Percentiles rank a stretch among this genome's conserved stretches.
These are phyloP conservation scores for Neonectria faginata DNA, from an alignment of 2,329 filamentous ascomycete genomes.

Conservation along the genomic window DNA sequence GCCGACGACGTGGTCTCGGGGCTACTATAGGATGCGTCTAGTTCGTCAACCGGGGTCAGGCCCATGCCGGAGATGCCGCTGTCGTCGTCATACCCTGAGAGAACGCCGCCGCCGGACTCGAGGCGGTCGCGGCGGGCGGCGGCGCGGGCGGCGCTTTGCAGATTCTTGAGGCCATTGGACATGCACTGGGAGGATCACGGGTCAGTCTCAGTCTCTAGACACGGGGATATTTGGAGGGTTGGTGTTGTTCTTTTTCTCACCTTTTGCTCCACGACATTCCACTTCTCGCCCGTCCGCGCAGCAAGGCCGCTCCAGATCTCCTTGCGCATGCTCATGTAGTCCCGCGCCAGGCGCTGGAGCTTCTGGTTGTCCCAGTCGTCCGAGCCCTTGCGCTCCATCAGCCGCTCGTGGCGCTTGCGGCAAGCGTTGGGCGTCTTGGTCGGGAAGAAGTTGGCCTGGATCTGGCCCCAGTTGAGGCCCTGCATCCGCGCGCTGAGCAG, in stretches of 20 bases:
- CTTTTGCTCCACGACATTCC: slow-evolving; percentile 76
- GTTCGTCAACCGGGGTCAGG: slow-evolving; percentile 69
- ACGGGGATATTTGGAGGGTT: too few relatives aligned
- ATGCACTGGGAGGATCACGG: slow-evolving; percentile 71
- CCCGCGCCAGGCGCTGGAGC: slow-evolving; percentile 78
- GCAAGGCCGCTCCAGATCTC: slow-evolving; percentile 86
- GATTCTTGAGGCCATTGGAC: slow-evolving; percentile 84
- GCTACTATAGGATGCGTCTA: slow-evolving; percentile 68
- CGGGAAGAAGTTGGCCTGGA: slow-evolving; percentile 80
- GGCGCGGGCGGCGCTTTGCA: slow-evolving; percentile 76
- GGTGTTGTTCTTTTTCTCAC: slow-evolving; percentile 51
- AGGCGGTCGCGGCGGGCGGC: slow-evolving; percentile 74
- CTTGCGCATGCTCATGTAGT: slow-evolving; percentile 83
- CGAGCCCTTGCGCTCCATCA: slow-evolving; percentile 80
- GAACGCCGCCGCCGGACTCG: slow-evolving; percentile 54
- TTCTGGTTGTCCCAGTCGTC: slow-evolving; percentile 84
- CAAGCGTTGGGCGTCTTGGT: slow-evolving; percentile 85
- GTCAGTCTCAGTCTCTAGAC: slow-evolving; percentile 13
- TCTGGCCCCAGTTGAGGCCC: slow-evolving; percentile 86
- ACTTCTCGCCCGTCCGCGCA: slow-evolving; percentile 82
- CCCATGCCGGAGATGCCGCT: slow-evolving; percentile 74
- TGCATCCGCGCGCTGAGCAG: slow-evolving; percentile 78
- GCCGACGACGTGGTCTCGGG: slow-evolving; percentile 62
- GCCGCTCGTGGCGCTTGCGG: slow-evolving; percentile 86
- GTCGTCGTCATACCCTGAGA: slow-evolving; percentile 73